Conservation (phyloP, 2,329 filamentous ascomycete species). For the Penicillium janthinellum region DNA sequence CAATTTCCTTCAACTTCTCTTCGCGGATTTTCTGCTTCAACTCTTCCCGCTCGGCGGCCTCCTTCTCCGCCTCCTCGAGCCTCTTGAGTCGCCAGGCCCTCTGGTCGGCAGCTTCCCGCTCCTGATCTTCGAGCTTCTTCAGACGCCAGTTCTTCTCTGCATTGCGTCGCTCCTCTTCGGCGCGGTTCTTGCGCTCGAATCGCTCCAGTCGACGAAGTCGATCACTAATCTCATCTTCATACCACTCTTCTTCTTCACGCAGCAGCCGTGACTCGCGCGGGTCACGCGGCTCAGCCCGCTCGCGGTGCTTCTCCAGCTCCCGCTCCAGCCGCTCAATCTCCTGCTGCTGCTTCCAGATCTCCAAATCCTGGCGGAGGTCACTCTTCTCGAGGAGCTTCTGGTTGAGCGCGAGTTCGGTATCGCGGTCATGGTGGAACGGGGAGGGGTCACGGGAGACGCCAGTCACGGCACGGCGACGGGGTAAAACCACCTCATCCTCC, state of each 20-base stretch:
- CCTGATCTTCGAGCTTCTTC: conserved; percentile 30
- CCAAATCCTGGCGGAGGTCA: conserved; percentile 38
- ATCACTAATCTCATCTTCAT: conserved; percentile 45
- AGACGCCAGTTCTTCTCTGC: conserved; percentile 23
- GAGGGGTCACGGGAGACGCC: conserved; percentile 32
- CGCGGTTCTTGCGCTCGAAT: conserved; percentile 42
- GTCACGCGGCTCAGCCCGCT: conserved; percentile 27
- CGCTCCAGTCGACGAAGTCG: conserved; percentile 40
- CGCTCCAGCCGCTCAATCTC: conserved; percentile 41
- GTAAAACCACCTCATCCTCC: conserved; percentile 29
- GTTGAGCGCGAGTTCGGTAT: conserved; percentile 38
- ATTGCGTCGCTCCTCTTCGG: conserved; percentile 25
- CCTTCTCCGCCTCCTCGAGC: conserved; percentile 34
- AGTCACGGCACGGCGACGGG: conserved; percentile 26
- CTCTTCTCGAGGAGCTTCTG: conserved; percentile 39
- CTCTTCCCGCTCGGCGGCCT: conserved; percentile 38
- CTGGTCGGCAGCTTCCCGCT: conserved; percentile 35
- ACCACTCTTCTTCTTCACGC: conserved; percentile 46
- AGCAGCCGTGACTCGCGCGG: conserved; percentile 31
- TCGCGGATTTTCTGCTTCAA: conserved; percentile 32
- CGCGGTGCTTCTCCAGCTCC: conserved; percentile 32
- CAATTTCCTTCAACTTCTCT: conserved; percentile 35
- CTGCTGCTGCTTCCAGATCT: conserved; percentile 38
- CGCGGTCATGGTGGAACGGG: conserved; percentile 36
- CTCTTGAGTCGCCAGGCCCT: conserved; percentile 20